These are phyloP conservation scores for Lasiosphaeria ovina DNA, from an alignment of 495 filamentous ascomycete species.

Conservation along the genomic window DNA sequence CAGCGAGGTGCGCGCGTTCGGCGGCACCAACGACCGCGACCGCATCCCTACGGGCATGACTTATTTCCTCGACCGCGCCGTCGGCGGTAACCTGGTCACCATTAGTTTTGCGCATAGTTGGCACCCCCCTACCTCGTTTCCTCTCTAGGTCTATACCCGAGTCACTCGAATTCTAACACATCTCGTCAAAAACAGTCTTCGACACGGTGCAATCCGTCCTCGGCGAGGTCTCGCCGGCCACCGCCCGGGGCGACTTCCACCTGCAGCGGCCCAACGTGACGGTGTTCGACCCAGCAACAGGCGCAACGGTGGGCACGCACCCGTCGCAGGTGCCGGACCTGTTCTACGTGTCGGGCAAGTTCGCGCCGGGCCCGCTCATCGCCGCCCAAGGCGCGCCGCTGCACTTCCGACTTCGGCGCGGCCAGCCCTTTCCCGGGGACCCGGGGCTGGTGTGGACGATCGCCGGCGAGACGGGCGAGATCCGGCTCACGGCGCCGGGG, in stretches of 20 bases:
- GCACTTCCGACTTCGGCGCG: slow-evolving; percentile 47
- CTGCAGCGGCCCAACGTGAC: slow-evolving; percentile 43
- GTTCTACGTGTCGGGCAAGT: slow-evolving; percentile 45
- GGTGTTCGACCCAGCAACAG: slow-evolving; percentile 29
- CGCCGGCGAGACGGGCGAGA: slow-evolving; percentile 54
- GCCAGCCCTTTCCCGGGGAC: slow-evolving; percentile 46
- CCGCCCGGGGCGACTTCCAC: slow-evolving; percentile 38
- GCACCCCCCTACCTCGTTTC: slow-evolving; percentile 11
- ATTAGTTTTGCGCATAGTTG: slow-evolving; percentile 54
- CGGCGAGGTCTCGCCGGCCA: slow-evolving; percentile 42
- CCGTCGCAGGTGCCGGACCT: slow-evolving; percentile 45
- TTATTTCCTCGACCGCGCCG: slow-evolving; percentile 44
- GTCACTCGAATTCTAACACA: neutral
- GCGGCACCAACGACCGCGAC: slow-evolving; percentile 37
- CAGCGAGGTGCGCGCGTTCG: slow-evolving; percentile 44
- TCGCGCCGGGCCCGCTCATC: slow-evolving; percentile 29
- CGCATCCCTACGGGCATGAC: slow-evolving; percentile 29
- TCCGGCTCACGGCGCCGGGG: slow-evolving; percentile 40
- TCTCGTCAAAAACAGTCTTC: slow-evolving; percentile 22
- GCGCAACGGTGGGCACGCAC: slow-evolving; percentile 28
- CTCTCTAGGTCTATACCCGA: neutral
- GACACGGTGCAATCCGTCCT: slow-evolving; percentile 42
- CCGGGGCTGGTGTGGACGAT: slow-evolving; percentile 54
- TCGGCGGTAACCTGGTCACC: slow-evolving; percentile 52
- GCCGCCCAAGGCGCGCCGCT: slow-evolving; percentile 36